Base-by-base conservation (phyloP, 129 eudicot genomes). In the Rutidosis leptorrhynchoides region DNA sequence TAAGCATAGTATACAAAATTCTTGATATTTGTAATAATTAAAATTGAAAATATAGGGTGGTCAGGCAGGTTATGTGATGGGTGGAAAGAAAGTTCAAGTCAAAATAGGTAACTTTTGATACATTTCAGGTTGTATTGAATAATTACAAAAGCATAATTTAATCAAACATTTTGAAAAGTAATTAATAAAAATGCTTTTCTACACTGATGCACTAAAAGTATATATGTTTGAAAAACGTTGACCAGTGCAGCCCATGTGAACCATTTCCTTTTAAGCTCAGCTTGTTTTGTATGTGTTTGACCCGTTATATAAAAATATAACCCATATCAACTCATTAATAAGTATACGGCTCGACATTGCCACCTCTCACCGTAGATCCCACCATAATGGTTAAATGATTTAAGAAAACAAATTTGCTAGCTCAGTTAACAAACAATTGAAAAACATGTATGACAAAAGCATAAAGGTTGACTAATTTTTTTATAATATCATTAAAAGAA, bases 401-500 rank as follows among this genome's bases (percentile, higher is more conserved):
- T 27, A 32, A 2, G 71, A 24, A 42, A 24, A 19, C 35, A 21
- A 64, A 64, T 40, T 53, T 11, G 20, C 46, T 58, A 69, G 22
- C 22, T 27, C 24, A 57, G 43, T 57, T 57, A 57, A 16, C 33
- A 10, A 70, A 24, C 56, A 58, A 58, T 19, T 17, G 28, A 26
- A 58, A 58, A 46, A 46, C 14, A n/a, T 25, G 26, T 46, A n/a
- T 27, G 4, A 54, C 6, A 68, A 53, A 68, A 21, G 72, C 32
- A 40, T 35, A 43, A 26, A 20, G 22, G 29, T 58, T 58, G 66
- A 5, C 27, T 58, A 46, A 30, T 58, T 58, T 58, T 14, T 22
- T 14, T n/a, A 26, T 37, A 71, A 19, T 33, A 48, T 14, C 37
- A 68, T 53, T 35, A 35, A 21, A 53, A 68, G 54, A 45, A 67